A percentile compares a stretch with the other conserved stretches of the same genome.
Conservation (phyloP, 108 stramenopile genomes). For the Nitzschia sp. region DNA sequence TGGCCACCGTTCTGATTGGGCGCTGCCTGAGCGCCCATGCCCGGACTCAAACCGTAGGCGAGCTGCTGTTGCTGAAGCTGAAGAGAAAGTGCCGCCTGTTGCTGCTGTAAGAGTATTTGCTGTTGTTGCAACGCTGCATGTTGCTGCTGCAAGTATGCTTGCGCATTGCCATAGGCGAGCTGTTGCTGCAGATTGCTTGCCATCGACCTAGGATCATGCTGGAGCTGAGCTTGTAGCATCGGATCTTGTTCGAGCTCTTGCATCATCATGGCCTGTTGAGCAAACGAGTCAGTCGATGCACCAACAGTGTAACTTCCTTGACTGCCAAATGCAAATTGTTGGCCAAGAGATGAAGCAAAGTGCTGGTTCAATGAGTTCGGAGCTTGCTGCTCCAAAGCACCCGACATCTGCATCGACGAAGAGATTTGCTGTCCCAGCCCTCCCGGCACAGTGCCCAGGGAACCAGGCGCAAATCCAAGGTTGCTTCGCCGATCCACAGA, state of each 20-base stretch:
- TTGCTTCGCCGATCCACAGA: background rate
- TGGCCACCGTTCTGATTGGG: background rate
- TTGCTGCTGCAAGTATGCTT: constrained; percentile 20
- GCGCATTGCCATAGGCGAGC: constrained; percentile 1
- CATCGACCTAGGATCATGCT: constrained; percentile 2
- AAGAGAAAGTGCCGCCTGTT: constrained; percentile 21
- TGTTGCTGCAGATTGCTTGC: constrained; percentile 7
- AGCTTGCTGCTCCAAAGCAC: background rate
- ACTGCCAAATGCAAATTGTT: background rate
- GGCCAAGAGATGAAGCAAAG: background rate
- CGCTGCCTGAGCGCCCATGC: constrained; percentile 8
- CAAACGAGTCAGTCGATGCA: background rate
- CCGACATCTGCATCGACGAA: background rate
- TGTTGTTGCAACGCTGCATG: constrained; percentile 26
- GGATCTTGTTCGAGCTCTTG: background rate
- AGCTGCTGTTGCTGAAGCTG: constrained; percentile 36
- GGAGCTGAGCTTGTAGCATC: background rate
- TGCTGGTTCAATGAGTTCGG: background rate
- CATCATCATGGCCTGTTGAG: background rate
- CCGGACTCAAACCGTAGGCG: constrained; percentile 12
- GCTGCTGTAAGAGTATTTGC: constrained; percentile 32
- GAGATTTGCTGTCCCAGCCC: background rate
- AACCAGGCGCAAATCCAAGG: background rate
- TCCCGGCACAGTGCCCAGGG: background rate
- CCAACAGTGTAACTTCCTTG: background rate